Evolutionary conservation across 148 eudicot species (phyloP).

Genomic region (Rhododendron henanense): DNA sequence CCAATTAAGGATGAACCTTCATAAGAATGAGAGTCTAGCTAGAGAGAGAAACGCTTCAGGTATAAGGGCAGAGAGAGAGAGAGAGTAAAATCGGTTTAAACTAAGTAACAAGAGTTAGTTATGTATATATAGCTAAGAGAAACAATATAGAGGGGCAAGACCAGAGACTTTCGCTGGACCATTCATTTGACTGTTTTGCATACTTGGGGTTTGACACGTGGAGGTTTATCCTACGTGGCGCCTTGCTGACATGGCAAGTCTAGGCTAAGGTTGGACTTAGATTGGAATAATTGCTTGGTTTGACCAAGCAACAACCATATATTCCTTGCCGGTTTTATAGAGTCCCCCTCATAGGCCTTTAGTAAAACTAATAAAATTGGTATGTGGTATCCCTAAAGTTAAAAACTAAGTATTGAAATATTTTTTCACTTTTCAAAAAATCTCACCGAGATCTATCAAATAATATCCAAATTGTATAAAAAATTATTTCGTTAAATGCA

Average conservation of each 20-base stretch:
- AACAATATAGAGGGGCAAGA: background rate
- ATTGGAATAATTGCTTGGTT: background rate
- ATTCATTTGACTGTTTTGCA: slow-evolving; percentile 13
- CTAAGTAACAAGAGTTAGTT: background rate
- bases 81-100: background rate
- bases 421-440: no score
- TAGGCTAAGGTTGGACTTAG: background rate
- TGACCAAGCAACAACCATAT: background rate
- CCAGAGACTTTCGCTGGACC: slow-evolving; percentile 27
- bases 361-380: no score
- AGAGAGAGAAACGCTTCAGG: background rate
- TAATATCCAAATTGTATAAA: no score
- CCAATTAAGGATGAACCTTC: slow-evolving; percentile 9
- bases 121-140: background rate
- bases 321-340: background rate
- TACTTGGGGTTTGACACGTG: background rate
- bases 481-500: no score
- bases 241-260: background rate
- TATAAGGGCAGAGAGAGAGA: background rate
- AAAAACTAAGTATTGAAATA: no score
- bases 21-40: background rate
- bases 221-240: background rate
- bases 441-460: no score
- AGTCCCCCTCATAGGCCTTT: no score
- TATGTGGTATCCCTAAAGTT: no score